Evolutionary conservation across 257 asterid species (phyloP), one percentile per base, ranked within the genome.

Genomic region (Handroanthus guayacan): DNA sequence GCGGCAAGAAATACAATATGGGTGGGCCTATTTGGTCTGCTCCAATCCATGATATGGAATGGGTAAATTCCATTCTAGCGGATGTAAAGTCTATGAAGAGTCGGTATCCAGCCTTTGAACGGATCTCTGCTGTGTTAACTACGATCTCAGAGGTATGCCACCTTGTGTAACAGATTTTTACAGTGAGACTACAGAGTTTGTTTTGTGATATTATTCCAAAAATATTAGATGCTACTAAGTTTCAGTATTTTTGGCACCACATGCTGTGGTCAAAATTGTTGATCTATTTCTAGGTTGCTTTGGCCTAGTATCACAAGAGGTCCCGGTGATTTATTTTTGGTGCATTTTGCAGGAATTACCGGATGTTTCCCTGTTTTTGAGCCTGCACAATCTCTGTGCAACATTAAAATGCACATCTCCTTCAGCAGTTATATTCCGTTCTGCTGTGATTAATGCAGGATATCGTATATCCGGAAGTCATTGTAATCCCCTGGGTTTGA

Each of bases 11-110:
- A 72, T 95, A 82, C 79, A 91, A 92, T 79, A 95, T 95, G 99
- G 99, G 99, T 39, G 99, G 99, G 66, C 99, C 99, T 61, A 89
- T 95, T 66, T 95, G 99, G 99, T 91, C 98, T 50, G 98, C 97
- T 50, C 97, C 99, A 25, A 95, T 95, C 81, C 99, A 92, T 72
- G 98, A 95, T 81, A 87, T 85, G 76, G 99, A 95, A 69, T 92
- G 98, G 99, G 97, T 95, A 5, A 82, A 85, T 71, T 82, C 97
- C 75, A 92, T 91, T 71, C 88, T 91, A 67, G 84, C 85, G 3
- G 91, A 89, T 82, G 96, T 92, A 52, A 92, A 80, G 78, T 86
- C 92, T 71, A 83, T 83, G 87, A 84, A 86, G 81, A 86, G 80
- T 14, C 82, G 85, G 9, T 95, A 92, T 86, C 99, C 99, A 78